These are phyloP conservation scores for Paraglomus occultum DNA, from an alignment of 192 early-diverging fungal species.

Conservation along the genomic window DNA sequence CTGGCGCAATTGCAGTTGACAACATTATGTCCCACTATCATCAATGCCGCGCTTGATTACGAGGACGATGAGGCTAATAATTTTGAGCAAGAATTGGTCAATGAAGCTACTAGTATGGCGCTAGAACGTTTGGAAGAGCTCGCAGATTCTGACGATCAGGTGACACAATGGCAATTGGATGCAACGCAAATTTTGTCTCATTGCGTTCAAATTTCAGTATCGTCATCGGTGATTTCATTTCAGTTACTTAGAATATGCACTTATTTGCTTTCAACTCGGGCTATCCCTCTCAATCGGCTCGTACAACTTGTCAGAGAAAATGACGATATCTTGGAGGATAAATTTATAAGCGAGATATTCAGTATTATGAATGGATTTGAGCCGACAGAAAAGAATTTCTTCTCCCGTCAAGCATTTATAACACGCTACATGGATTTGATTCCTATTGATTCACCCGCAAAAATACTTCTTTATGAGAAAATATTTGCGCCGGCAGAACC, in stretches of 20 bases:
- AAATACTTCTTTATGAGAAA: constrained; percentile 13
- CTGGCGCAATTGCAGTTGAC: constrained; percentile 14
- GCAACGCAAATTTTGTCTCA: constrained; percentile 2
- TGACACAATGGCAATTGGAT: constrained; percentile 13
- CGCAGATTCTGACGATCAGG: neutral
- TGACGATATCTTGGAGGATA: neutral
- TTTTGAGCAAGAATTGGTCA: constrained; percentile 10
- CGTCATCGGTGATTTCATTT: neutral
- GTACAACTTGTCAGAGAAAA: neutral
- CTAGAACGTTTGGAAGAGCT: neutral
- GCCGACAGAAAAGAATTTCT: neutral
- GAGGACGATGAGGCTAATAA: neutral
- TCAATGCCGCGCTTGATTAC: neutral
- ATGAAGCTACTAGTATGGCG: constrained; percentile 6
- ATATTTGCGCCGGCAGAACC: constrained; percentile 19
- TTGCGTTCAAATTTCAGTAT: constrained; percentile 1
- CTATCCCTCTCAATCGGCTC: neutral
- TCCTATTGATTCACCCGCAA: constrained; percentile 8
- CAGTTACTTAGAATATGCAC: constrained; percentile 26
- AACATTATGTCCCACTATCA: constrained; percentile 9
- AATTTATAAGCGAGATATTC: neutral
- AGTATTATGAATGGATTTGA: neutral
- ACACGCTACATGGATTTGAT: constrained; percentile 20
- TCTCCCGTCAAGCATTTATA: constrained; percentile 6
- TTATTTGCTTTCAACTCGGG: constrained; percentile 21